Evolutionary conservation across 345 rosid species (phyloP), one percentile per base, ranked within the genome.

Genomic region (Abelmoschus esculentus): DNA sequence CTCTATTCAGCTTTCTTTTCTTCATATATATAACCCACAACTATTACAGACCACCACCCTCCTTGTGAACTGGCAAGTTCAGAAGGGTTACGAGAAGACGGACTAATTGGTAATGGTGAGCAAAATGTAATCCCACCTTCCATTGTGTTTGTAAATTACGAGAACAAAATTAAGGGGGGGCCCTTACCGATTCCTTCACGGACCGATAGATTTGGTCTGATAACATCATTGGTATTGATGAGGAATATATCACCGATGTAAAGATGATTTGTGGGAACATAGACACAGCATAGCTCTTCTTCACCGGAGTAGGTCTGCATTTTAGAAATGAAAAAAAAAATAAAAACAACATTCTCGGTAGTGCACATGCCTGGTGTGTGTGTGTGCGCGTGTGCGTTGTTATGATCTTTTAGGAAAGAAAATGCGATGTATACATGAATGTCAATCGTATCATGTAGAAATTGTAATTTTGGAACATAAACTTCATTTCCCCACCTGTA

Each of bases 211-310:
- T 87, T 91, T 56, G 99, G 99, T 75, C 98, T 85, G 78, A 91
- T 90, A 66, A 91, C 93, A 75, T 95, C 99, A 60, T 81, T 88
- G 55, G 90, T 74, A 78, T 79, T 87, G 55, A 95, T 80, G 38
- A 95, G 87, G 85, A 95, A 90, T 61, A 95, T 82, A 78, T 95
- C 99, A n/a, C 98, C 99, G 44, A 95, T 90, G 80, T 95, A 95
- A 32, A 95, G 90, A 83, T 95, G 99, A 79, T 95, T 95, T 7
- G 99, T 91, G 1, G 99, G 99, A 49, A 95, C 98, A 84, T 95
- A 95, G 28, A 95, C 93, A 81, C 96, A 91, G 70, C 93, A 90
- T 47, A 95, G 87, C 72, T 91, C 98, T 80, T 95, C 99, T 69
- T 95, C 98, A 75, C 88, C 96, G 72, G 89, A 67, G 73, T 90